Conservation (phyloP, 352 stramenopile genomes). For the Globisporangium nunn region DNA sequence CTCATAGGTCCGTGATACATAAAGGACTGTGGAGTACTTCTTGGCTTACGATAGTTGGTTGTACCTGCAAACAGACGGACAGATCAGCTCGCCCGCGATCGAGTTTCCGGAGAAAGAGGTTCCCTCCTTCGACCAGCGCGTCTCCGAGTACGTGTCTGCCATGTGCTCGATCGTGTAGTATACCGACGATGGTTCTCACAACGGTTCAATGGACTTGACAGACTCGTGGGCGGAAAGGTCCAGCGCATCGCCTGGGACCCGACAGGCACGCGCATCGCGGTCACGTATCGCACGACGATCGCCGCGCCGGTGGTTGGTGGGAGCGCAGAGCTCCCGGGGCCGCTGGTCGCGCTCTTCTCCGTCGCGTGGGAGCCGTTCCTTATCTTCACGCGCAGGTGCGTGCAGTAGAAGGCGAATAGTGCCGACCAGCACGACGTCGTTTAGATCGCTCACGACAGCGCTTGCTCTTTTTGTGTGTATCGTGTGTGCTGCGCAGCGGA, state of each 20-base stretch:
- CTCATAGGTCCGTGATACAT: slow-evolving; percentile 36
- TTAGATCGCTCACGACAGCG: background rate
- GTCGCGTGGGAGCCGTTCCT: slow-evolving; percentile 67
- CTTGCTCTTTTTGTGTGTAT: background rate
- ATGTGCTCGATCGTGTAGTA: no score
- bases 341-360: slow-evolving; percentile 66
- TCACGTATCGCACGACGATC: slow-evolving; percentile 37
- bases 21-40: background rate
- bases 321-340: slow-evolving; percentile 21
- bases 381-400: slow-evolving; percentile 63
- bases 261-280: slow-evolving; percentile 51
- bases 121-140: slow-evolving; percentile 53
- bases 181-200: background rate
- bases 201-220: slow-evolving; percentile 5
- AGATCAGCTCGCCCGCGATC: slow-evolving; percentile 62
- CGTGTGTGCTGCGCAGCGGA: slow-evolving; percentile 25
- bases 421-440: no score
- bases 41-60: background rate
- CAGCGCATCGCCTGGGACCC: slow-evolving; percentile 64
- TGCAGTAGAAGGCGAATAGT: background rate
- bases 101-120: slow-evolving; percentile 62
- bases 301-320: background rate
- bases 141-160: slow-evolving; percentile 31
- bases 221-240: slow-evolving; percentile 52
- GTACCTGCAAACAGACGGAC: slow-evolving; percentile 31